Conservation (phyloP, 176 grass and related monocot genomes). For the Aegilops longissima region DNA sequence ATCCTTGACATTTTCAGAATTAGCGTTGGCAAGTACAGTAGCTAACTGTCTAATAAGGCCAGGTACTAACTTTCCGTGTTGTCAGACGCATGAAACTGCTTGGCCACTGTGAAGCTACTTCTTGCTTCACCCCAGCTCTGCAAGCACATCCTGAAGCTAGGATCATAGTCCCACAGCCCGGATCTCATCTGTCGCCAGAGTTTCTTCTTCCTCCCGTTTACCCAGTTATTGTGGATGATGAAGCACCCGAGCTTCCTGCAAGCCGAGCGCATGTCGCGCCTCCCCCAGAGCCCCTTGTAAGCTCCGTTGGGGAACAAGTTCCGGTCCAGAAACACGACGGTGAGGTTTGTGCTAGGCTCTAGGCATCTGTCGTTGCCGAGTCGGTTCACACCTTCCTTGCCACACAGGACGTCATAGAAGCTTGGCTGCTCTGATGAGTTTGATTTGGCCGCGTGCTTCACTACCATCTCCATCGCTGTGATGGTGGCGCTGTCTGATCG, state of each 20-base stretch:
- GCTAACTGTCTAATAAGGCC: not conserved
- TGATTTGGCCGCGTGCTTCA: conserved; percentile 64
- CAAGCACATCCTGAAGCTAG: conserved; percentile 63
- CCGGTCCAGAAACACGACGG: conserved; percentile 56
- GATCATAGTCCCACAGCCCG: conserved; percentile 84
- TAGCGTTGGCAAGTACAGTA: not conserved
- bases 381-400: conserved; percentile 55
- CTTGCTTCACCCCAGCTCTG: conserved; percentile 45
- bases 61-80: not conserved
- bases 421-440: conserved; percentile 83
- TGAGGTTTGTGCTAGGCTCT: conserved; percentile 61
- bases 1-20: not conserved
- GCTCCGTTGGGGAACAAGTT: conserved; percentile 84
- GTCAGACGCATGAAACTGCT: not conserved
- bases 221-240: conserved; percentile 91
- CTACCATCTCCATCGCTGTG: conserved; percentile 63
- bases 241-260: conserved; percentile 61
- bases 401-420: conserved; percentile 85
- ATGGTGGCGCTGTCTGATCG: conserved; percentile 59
- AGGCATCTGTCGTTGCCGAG: conserved; percentile 47
- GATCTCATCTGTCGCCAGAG: conserved; percentile 55
- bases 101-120: not conserved
- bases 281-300: conserved; percentile 69
- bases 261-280: conserved; percentile 25
- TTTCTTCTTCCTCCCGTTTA: conserved; percentile 69